Base-by-base conservation (phyloP, 2,329 filamentous ascomycete species). In the Penicillium palitans region DNA sequence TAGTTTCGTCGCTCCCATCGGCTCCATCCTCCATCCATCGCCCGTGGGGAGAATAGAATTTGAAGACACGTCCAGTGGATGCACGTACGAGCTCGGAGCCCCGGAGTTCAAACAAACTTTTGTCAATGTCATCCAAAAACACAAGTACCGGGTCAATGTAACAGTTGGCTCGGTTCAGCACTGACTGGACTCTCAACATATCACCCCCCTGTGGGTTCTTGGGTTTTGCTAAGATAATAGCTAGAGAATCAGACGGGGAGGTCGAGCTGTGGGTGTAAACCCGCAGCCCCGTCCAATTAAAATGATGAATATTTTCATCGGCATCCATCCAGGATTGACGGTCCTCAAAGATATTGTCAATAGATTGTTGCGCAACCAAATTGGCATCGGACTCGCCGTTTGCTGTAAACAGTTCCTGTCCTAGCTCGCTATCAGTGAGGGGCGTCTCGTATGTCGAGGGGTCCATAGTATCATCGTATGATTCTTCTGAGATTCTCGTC, bases 111-210 rank as follows among this genome's bases (percentile, higher is more conserved):
- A 58, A 21, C 1, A 69, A 41, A 2, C 48, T 19, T 1, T 55
- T 2, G 2, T 25, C 10, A 0, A 37, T 46, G 1, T 40, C 45
- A 6, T 66, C 51, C 4, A 65, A 13, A 24, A 48, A 13, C 4
- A 69, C 42, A 17, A 68, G 17, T 2, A 72, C 61, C 0, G 69
- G 69, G 39, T 72, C 69, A 8, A 72, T 39, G 41, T 58, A 66
- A 1, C 9, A 24, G 1, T 17, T 31, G 0, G 70, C 69, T 8
- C 59, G 54, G 25, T 44, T 47, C 4, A 70, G n/a, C n/a, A 68
- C 51, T 0, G 60, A 50, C 4, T 33, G 12, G 1, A 63, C 6
- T 12, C 69, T 58, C 24, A 50, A 45, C 7, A 55, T 52, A 0
- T 61, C 61, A 3, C 42, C 44, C 1, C 42, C 45, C 1, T 29